Percentiles rank a stretch among this genome's conserved stretches.
Conservation (phyloP, 1,284 basidiomycete species). For the Rhodotorula sp. region DNA sequence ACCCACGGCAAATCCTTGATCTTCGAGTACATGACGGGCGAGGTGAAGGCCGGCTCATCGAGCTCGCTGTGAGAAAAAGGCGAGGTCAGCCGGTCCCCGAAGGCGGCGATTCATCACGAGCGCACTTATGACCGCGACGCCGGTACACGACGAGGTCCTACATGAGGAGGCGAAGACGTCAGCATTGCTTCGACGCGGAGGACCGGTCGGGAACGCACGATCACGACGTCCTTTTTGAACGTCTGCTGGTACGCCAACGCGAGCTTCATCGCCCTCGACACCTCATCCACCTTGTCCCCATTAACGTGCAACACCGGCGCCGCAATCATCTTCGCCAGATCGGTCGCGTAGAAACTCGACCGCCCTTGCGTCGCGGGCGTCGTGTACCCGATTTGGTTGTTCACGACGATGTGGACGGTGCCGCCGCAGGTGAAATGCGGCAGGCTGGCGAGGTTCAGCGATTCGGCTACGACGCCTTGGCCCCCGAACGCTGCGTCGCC, state of each 20-base stretch:
- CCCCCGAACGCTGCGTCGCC: slow-evolving; percentile 87
- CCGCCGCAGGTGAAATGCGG: slow-evolving; percentile 88
- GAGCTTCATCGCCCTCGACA: slow-evolving; percentile 70
- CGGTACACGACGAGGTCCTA: slow-evolving; percentile 79
- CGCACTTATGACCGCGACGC: slow-evolving; percentile 66
- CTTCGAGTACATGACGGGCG: slow-evolving; percentile 49
- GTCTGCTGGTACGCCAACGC: slow-evolving; percentile 72
- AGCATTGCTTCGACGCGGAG: too few relatives aligned
- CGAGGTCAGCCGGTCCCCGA: too few relatives aligned
- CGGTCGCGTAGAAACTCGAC: slow-evolving; percentile 82
- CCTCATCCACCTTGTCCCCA: slow-evolving; percentile 68
- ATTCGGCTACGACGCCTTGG: slow-evolving; percentile 86
- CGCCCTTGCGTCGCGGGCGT: slow-evolving; percentile 70
- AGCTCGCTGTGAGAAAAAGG: slow-evolving; percentile 57
- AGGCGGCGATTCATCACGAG: too few relatives aligned
- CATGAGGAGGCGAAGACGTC: background rate
- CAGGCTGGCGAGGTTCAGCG: slow-evolving; percentile 70
- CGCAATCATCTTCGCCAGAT: slow-evolving; percentile 64
- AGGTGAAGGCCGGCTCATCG: slow-evolving; percentile 88
- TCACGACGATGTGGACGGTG: slow-evolving; percentile 84
- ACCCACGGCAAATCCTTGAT: slow-evolving; percentile 33
- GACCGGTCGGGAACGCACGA: slow-evolving; percentile 45
- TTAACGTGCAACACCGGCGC: slow-evolving; percentile 88
- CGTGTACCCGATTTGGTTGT: slow-evolving; percentile 58
- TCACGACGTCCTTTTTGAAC: slow-evolving; percentile 47